These are phyloP conservation scores for Podila horticola DNA, from an alignment of 192 early-diverging fungal species.

Conservation along the genomic window DNA sequence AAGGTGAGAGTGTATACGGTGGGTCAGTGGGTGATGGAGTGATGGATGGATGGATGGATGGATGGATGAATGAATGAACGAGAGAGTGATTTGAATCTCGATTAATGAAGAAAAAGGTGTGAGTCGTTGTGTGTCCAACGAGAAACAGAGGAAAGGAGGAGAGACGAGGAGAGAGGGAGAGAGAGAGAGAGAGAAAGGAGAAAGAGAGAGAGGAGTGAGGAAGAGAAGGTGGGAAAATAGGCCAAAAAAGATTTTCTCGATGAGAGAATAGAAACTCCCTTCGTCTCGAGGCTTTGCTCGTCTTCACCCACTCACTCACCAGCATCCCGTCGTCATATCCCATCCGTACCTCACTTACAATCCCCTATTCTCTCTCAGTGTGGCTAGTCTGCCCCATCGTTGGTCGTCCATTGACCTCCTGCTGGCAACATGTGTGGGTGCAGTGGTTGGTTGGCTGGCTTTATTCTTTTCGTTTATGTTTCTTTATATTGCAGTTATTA, in stretches of 20 bases:
- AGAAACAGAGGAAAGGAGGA: slow-evolving; percentile 1
- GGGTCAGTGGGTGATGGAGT: background rate
- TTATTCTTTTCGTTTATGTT: too few relatives aligned
- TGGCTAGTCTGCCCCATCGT: too few relatives aligned
- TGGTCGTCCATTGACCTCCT: too few relatives aligned
- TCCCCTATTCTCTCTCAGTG: too few relatives aligned
- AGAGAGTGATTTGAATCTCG: background rate
- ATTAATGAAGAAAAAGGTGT: background rate
- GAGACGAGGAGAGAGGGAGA: background rate
- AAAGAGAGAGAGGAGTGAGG: background rate
- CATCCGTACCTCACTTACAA: too few relatives aligned
- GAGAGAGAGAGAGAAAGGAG: background rate
- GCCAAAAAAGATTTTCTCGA: background rate
- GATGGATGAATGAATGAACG: background rate
- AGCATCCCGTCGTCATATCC: too few relatives aligned
- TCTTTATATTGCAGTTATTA: too few relatives aligned
- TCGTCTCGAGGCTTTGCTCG: background rate
- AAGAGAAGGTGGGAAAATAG: background rate
- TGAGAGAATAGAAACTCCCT: background rate
- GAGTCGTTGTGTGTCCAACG: background rate
- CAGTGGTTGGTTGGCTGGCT: too few relatives aligned
- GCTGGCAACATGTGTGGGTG: too few relatives aligned
- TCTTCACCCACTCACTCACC: too few relatives aligned
- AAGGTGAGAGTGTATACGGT: background rate
- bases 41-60: too few relatives aligned